Evolutionary conservation across 2,329 filamentous ascomycete genomes (phyloP).

Genomic region (Pseudocercospora macadamiae): DNA sequence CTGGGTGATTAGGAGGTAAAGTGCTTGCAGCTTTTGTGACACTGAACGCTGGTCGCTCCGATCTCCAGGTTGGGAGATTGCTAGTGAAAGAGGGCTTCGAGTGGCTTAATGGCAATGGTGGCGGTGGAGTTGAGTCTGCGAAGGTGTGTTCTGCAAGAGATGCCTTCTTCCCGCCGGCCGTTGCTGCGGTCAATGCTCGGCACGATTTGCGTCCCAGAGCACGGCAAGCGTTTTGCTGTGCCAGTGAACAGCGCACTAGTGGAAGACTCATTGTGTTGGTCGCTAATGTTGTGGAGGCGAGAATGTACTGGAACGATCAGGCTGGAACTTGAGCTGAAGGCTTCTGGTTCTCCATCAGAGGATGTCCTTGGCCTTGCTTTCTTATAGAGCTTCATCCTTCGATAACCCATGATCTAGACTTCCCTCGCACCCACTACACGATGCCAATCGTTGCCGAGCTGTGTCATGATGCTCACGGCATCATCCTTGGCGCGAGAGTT

Average conservation of each 20-base stretch:
- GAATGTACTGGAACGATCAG: too few relatives aligned
- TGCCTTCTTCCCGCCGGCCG: neutral
- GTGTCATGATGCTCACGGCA: too few relatives aligned
- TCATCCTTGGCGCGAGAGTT: too few relatives aligned
- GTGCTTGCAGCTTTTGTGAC: conserved; percentile 2
- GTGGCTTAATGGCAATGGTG: neutral
- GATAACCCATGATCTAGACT: too few relatives aligned
- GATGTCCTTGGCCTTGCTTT: too few relatives aligned
- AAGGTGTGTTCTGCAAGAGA: neutral
- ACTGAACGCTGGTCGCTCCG: conserved; percentile 9
- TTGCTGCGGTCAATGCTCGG: neutral
- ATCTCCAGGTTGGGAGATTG: neutral
- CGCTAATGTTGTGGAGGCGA: too few relatives aligned
- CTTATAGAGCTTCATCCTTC: too few relatives aligned
- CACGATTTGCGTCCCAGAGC: neutral
- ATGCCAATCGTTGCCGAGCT: too few relatives aligned
- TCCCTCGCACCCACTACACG: too few relatives aligned
- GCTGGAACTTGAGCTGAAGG: too few relatives aligned
- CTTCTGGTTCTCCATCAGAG: too few relatives aligned
- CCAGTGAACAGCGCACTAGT: neutral
- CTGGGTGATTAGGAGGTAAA: conserved; percentile 13
- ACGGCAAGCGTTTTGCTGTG: neutral
- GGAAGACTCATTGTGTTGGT: neutral
- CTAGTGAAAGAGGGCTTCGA: neutral
- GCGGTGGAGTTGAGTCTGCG: neutral